Evolutionary conservation across 495 filamentous ascomycete species (phyloP).

Genomic region (Hyaloscypha bicolor): DNA sequence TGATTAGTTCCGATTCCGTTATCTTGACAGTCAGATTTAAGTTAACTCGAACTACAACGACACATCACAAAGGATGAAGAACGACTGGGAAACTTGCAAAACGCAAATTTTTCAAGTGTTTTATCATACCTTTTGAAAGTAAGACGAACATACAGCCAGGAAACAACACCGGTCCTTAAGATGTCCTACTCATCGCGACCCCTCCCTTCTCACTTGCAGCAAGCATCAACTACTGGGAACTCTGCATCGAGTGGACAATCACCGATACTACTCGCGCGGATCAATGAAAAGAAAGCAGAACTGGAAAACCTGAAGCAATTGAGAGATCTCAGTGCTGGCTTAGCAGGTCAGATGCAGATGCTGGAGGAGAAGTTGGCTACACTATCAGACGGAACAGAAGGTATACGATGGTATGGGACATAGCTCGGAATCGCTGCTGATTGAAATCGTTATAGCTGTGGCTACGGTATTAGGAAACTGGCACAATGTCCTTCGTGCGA

Average conservation of each 20-base stretch:
- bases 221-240: conserved; percentile 54
- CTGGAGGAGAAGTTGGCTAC: conserved; percentile 87
- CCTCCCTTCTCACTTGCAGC: conserved; percentile 64
- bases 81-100: background rate
- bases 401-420: conserved; percentile 41
- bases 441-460: conserved; percentile 61
- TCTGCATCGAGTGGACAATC: conserved; percentile 65
- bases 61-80: too few relatives aligned
- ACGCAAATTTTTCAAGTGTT: background rate
- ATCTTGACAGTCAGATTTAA: background rate
- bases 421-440: background rate
- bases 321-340: conserved; percentile 81
- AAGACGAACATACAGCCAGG: background rate
- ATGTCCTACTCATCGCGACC: conserved; percentile 64
- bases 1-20: background rate
- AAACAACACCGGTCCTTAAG: background rate
- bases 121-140: background rate
- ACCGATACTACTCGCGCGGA: conserved; percentile 77
- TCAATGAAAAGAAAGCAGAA: conserved; percentile 92
- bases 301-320: conserved; percentile 86
- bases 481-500: conserved; percentile 91
- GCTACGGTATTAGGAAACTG: conserved; percentile 92
- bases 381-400: conserved; percentile 91
- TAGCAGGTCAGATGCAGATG: conserved; percentile 89
- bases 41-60: too few relatives aligned